A percentile compares a stretch with the other conserved stretches of the same genome.
phyloP scores from a whole-genome alignment of 75 land plant species.

The Selaginella moellendorffii region DNA sequence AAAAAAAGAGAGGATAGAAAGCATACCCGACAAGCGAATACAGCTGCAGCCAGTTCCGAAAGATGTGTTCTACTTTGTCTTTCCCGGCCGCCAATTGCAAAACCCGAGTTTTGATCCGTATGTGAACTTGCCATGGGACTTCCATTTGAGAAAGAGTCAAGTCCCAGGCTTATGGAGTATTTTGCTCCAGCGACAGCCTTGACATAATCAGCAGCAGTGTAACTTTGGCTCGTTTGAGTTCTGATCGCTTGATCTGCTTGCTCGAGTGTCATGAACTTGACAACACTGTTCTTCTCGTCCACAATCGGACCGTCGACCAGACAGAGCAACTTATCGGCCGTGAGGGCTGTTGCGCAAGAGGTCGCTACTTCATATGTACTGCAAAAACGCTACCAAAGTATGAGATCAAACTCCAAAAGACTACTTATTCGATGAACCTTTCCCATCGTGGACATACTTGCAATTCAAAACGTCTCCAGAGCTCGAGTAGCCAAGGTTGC shows the following conservation, averaged over 20 bases:
- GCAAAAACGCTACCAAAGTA: conserved; percentile 20
- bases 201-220: conserved; percentile 85
- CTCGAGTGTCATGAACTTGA: conserved; percentile 65
- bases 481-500: conserved; percentile 87
- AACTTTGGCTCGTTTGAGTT: conserved; percentile 65
- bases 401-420: too few relatives aligned
- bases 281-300: conserved; percentile 44
- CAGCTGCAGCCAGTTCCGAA: conserved; percentile 95
- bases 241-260: conserved; percentile 78
- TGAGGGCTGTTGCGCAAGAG: conserved; percentile 89
- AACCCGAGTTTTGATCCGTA: conserved; percentile 42
- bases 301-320: conserved; percentile 71
- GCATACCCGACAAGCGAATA: conserved; percentile 86
- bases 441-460: conserved; percentile 52
- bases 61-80: conserved; percentile 40
- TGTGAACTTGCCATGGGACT: background rate
- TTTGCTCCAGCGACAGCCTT: conserved; percentile 43
- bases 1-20: too few relatives aligned
- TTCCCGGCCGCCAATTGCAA: conserved; percentile 93
- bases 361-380: conserved; percentile 99
- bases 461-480: conserved; percentile 96
- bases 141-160: conserved; percentile 2
- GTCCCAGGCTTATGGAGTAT: too few relatives aligned
- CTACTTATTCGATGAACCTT: background rate
- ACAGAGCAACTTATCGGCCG: conserved; percentile 81